Evolutionary conservation across 805 yeast genomes (phyloP).

Genomic region (Pichia membranifaciens): DNA sequence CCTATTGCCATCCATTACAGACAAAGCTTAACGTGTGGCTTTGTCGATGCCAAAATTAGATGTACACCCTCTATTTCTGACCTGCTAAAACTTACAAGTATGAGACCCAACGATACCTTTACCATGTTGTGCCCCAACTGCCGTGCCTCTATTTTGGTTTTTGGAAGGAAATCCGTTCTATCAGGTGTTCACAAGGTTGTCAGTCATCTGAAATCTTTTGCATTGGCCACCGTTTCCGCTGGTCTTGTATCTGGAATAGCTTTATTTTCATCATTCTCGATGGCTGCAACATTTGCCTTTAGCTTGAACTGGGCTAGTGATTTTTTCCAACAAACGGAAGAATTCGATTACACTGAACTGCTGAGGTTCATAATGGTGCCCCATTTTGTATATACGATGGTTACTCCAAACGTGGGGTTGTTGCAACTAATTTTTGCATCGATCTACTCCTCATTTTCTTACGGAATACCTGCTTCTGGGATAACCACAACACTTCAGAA

Average conservation of each 20-base stretch:
- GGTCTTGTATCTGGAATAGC: neutral
- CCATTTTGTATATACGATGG: constrained; percentile 3
- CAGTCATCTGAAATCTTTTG: neutral
- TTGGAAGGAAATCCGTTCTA: neutral
- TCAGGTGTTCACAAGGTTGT: neutral
- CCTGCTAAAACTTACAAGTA: neutral
- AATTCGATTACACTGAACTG: neutral
- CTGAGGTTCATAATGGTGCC: neutral
- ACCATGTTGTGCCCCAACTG: neutral
- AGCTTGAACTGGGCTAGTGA: neutral
- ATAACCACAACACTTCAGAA: neutral
- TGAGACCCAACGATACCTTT: neutral
- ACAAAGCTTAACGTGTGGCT: neutral
- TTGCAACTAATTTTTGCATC: neutral
- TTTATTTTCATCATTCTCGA: neutral
- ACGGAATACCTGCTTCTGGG: neutral
- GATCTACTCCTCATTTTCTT: neutral
- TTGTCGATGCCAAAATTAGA: neutral
- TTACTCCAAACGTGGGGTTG: neutral
- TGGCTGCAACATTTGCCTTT: neutral
- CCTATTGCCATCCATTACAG: neutral
- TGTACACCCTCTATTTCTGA: neutral
- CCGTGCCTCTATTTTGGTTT: neutral
- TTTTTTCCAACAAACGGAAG: neutral
- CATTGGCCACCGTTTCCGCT: neutral